Base-by-base conservation (phyloP, 768 basidiomycete species). In the Leccinum arenicola region DNA sequence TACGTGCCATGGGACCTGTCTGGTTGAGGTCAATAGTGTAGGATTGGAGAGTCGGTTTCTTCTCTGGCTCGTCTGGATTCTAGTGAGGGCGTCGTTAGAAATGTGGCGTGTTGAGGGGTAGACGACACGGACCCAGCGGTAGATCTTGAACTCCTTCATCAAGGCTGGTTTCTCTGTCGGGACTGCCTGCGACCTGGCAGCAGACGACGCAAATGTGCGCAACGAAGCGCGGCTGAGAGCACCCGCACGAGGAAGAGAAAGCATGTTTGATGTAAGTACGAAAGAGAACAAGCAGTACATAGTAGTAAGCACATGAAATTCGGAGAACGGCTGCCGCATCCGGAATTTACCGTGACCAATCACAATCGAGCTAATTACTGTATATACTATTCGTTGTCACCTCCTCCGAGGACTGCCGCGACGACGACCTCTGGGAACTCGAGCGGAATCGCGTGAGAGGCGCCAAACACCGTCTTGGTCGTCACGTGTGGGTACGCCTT, bases 61-160 rank as follows among this genome's bases (percentile, higher is more conserved):
- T 87, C 54, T 86, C 83, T 17, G 97, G 96, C 70, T 91, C 87
- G 72, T 99, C 97, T 27, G 97, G 97, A 76, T 98, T 95, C 95
- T 86, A 66, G 25, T 50, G 29, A 0, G 21, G 3, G 45, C 11
- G 15, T 2, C 12, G 5, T 12, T 56, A 27, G n/a, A 9, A 7
- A 29, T 36, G 50, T 11, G 45, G 27, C 3, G 2, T 2, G 29
- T 0, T 14, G 33, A 35, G 6, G 1, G 11, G 33, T 23, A 17
- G 5, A 6, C 48, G 14, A 17, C 7, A 51, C 64, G 45, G 58
- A 93, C 93, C 94, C 97, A 99, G 73, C 97, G 91, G 79, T 99
- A 99, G 64, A 99, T 95, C 82, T 95, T 92, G 82, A 99, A 98
- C 75, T 95, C 89, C 79, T 98, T 98, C 68, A 88, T 79, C 65